Evolutionary conservation across 2,329 filamentous ascomycete species (phyloP), one percentile per base, ranked within the genome.

Genomic region (Fusarium nodosum): DNA sequence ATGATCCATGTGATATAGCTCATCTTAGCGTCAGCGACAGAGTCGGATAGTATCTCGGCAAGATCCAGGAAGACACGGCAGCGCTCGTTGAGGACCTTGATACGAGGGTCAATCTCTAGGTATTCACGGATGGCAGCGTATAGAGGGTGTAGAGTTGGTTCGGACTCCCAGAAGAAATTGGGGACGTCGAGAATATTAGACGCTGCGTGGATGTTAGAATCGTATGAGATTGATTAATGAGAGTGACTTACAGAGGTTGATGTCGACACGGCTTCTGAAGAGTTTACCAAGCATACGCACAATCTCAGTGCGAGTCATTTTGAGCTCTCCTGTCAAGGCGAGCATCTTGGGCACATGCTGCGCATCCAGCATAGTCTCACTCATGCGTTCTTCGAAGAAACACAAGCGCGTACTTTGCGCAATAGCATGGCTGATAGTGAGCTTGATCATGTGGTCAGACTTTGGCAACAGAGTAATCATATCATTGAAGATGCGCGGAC

Each of bases 151-250:
- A 99, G 86, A 0, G 93, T 97, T 20, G 96, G 96, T 78, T 99
- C 96, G 13, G 93, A 93, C 79, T 98, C 94, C 96, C 96, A 99
- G 86, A 98, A 97, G 86, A 97, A 97, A 78, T 95, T 97, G 64
- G 95, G 95, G 1, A 97, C 93, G 79, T 97, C 94, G 60, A 97
- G 91, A 78, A 97, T 95, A 77, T 98, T 98, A 22, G 93, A 97
- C 63, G 94, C 93, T 97, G 72, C 42, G 54, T 7, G 13, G 36
- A 48, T 34, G 64, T 60, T 57, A 69, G 74, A 70, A 63, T 72
- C 61, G 56, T 3, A 18, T 3, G 11, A 1, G 3, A 11, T 4
- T 15, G 15, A 22, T 3, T 28, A 26, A 8, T 13, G 15, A 2
- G 13, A 26, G 11, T 7, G 31, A 84, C 93, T 85, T 88, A 97